These are phyloP conservation scores for Kodamaea laetipori DNA, from an alignment of 805 yeast genomes.

Conservation along the genomic window DNA sequence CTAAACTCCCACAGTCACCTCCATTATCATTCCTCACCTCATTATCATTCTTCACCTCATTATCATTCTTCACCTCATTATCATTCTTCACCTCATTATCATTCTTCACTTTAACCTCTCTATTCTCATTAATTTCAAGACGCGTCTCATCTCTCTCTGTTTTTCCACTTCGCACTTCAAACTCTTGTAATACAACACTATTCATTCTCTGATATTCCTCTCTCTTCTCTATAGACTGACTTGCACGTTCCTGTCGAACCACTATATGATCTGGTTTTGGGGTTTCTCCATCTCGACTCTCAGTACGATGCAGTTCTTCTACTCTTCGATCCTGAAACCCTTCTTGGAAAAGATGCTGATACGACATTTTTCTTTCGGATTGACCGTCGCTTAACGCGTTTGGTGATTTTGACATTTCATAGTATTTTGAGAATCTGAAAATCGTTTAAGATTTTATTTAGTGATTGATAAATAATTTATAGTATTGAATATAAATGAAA, in stretches of 20 bases:
- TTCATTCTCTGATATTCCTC: conserved; percentile 5
- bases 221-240: background rate
- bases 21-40: too few species aligned
- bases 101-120: background rate
- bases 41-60: background rate
- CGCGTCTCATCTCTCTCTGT: background rate
- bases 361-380: background rate
- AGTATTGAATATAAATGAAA: too few species aligned
- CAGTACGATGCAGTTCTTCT: background rate
- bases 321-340: conserved; percentile 7
- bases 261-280: background rate
- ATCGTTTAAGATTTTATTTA: too few species aligned
- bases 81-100: too few species aligned
- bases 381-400: too few species aligned
- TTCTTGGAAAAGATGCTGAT: conserved; percentile 14
- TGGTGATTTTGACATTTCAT: background rate
- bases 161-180: background rate
- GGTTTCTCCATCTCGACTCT: background rate
- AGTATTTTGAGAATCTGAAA: too few species aligned
- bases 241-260: conserved; percentile 3
- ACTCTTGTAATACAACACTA: conserved; percentile 8
- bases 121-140: background rate
- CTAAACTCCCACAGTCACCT: too few species aligned
- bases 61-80: background rate
- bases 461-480: too few species aligned